These are phyloP conservation scores for Eucalyptus tenuipes DNA, from an alignment of 345 rosid species.

Conservation along the genomic window DNA sequence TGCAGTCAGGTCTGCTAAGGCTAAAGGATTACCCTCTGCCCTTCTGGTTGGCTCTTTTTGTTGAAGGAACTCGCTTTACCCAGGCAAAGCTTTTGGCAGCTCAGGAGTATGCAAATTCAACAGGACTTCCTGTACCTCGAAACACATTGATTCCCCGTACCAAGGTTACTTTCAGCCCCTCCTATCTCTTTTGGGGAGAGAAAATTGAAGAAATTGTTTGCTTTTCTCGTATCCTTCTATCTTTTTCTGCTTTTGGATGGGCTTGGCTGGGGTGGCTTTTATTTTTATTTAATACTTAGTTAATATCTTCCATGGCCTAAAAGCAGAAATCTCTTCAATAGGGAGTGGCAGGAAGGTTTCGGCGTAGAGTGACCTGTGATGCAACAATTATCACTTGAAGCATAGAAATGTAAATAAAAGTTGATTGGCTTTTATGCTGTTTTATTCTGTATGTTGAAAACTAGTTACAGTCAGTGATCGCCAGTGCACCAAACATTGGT, in stretches of 20 bases:
- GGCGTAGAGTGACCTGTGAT: neutral
- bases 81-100: slow-evolving; percentile 92
- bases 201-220: neutral
- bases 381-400: neutral
- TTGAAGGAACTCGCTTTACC: slow-evolving; percentile 97
- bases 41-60: slow-evolving; percentile 98
- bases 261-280: neutral
- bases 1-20: slow-evolving; percentile 82
- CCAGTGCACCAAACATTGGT: neutral
- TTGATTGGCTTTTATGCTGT: neutral
- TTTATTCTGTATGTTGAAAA: neutral
- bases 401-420: neutral
- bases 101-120: slow-evolving; percentile 78
- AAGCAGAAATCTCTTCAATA: neutral
- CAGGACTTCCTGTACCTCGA: slow-evolving; percentile 77
- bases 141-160: slow-evolving; percentile 97
- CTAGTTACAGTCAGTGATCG: neutral
- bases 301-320: neutral
- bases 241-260: neutral
- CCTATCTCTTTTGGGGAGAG: neutral
- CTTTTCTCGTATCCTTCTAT: neutral
- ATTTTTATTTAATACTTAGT: neutral
- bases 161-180: slow-evolving; percentile 30
- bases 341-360: neutral
- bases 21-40: slow-evolving; percentile 77